Evolutionary conservation across 306 rosid genomes (phyloP).

Genomic region (Benincasa hispida): DNA sequence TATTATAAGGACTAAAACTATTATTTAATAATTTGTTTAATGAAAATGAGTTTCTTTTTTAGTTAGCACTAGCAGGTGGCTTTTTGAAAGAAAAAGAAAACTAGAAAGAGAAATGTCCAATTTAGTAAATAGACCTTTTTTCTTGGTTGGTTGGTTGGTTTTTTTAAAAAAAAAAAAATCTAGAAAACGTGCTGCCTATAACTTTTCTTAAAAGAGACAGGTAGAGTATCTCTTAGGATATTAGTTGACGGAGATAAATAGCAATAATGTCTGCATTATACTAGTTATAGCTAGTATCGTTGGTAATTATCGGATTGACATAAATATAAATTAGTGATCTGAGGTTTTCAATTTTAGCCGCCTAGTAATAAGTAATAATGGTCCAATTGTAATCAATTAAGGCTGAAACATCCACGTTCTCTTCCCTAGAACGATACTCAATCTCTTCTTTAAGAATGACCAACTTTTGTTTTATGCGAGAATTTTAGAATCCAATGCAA

Average conservation of each 20-base stretch:
- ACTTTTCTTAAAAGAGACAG: neutral
- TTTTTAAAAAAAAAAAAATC: too few relatives aligned
- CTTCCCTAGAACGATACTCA: neutral
- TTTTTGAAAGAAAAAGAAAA: neutral
- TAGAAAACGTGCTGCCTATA: neutral
- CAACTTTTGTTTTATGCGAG: neutral
- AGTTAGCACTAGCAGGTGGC: neutral
- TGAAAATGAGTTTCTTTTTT: neutral
- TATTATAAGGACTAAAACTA: neutral
- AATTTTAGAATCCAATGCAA: conserved; percentile 6
- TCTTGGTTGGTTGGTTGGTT: neutral
- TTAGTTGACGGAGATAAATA: neutral
- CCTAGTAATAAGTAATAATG: neutral
- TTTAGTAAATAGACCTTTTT: neutral
- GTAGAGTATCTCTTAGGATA: neutral
- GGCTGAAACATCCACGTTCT: neutral
- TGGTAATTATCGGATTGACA: neutral
- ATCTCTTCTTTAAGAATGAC: neutral
- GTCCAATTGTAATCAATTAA: neutral
- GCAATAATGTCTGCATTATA: neutral
- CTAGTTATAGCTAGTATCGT: neutral
- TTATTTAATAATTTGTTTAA: neutral
- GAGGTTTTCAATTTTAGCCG: neutral
- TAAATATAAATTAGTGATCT: neutral
- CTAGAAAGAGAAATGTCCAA: neutral